Conservation (phyloP, 495 filamentous ascomycete genomes). For the Trypethelium eluteriae region DNA sequence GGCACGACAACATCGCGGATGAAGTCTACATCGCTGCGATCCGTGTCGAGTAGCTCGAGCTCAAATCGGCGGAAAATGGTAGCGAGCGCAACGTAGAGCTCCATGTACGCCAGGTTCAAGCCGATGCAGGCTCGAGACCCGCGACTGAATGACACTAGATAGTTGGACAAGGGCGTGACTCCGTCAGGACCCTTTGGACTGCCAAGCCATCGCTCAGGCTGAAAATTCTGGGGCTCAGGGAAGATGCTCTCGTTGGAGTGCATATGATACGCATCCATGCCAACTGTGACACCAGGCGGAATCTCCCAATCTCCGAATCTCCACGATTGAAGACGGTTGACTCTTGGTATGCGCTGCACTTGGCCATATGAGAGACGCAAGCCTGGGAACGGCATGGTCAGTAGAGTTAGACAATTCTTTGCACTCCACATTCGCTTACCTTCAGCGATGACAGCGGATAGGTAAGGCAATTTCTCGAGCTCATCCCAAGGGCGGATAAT, state of each 20-base stretch:
- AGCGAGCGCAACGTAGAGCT: slow-evolving; percentile 38
- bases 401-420: slow-evolving; percentile 26
- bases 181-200: slow-evolving; percentile 14
- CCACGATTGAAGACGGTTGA: slow-evolving; percentile 22
- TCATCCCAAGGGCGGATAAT: background rate
- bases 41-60: slow-evolving; percentile 36
- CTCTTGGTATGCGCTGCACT: slow-evolving; percentile 25
- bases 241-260: slow-evolving; percentile 11
- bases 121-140: slow-evolving; percentile 34
- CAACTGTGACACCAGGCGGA: slow-evolving; percentile 35
- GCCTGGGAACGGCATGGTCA: slow-evolving; percentile 33
- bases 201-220: slow-evolving; percentile 17
- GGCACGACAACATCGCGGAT: background rate
- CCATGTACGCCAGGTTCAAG: slow-evolving; percentile 36
- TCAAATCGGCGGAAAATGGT: slow-evolving; percentile 36
- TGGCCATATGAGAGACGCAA: slow-evolving; percentile 28
- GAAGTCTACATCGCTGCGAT: background rate
- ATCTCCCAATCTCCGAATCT: slow-evolving; percentile 23
- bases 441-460: slow-evolving; percentile 41
- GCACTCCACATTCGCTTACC: slow-evolving; percentile 30
- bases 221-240: slow-evolving; percentile 10
- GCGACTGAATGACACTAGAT: slow-evolving; percentile 31
- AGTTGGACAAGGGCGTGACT: slow-evolving; percentile 17
- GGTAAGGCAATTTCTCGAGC: slow-evolving; percentile 36
- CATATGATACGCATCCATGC: slow-evolving; percentile 31